A percentile compares a stretch with the other conserved stretches of the same genome.
Conservation (phyloP, 2,329 filamentous ascomycete species). For the Dichotomopilus funicola region DNA sequence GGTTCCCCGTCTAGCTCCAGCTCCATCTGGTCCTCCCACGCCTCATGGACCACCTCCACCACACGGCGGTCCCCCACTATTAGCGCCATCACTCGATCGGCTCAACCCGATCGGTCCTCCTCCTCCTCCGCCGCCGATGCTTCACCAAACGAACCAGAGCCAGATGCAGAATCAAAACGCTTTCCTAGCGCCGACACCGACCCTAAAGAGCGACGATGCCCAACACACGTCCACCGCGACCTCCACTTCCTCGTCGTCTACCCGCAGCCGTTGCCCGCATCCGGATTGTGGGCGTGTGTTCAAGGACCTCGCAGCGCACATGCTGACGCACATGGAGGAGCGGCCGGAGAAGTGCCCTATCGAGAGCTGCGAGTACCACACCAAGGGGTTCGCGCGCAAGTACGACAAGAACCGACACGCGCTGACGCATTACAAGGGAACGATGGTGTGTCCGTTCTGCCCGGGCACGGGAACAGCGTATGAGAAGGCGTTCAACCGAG, state of each 20-base stretch:
- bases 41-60: slow-evolving; percentile 9
- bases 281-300: slow-evolving; percentile 54
- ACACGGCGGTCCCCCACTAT: slow-evolving; percentile 18
- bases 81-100: slow-evolving; percentile 22
- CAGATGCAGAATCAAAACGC: slow-evolving; percentile 1
- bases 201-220: slow-evolving; percentile 19
- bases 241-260: slow-evolving; percentile 14
- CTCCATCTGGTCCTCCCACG: slow-evolving; percentile 16
- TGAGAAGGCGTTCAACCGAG: slow-evolving; percentile 93
- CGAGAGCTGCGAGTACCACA: slow-evolving; percentile 84
- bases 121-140: slow-evolving; percentile 19
- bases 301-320: slow-evolving; percentile 72
- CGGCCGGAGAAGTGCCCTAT: slow-evolving; percentile 96
- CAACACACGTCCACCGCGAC: neutral
- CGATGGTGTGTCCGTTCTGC: slow-evolving; percentile 96
- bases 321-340: slow-evolving; percentile 92
- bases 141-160: slow-evolving; percentile 13
- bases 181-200: slow-evolving; percentile 16
- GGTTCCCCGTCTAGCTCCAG: slow-evolving; percentile 26
- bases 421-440: slow-evolving; percentile 94
- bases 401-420: slow-evolving; percentile 98
- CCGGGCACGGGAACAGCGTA: slow-evolving; percentile 78
- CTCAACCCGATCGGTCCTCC: slow-evolving; percentile 14
- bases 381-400: slow-evolving; percentile 90
- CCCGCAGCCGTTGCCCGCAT: slow-evolving; percentile 44